Percentiles rank a stretch among this genome's conserved stretches.
phyloP scores from a whole-genome alignment of 2,329 filamentous ascomycete genomes.

The Gnomoniopsis sp. region DNA sequence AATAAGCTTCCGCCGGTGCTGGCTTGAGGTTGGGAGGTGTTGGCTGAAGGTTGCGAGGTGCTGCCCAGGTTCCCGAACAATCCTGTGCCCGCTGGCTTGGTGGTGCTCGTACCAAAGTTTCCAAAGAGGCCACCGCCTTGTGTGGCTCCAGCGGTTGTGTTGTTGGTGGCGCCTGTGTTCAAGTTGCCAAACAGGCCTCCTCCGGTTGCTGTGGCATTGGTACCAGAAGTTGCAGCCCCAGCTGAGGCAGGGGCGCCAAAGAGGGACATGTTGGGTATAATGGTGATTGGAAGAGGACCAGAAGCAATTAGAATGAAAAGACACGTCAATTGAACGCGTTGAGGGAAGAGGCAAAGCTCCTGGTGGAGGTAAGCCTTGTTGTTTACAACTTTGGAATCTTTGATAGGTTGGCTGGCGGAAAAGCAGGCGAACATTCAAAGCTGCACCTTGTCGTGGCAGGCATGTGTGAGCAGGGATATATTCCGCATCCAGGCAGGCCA shows the following conservation, averaged over 20 bases:
- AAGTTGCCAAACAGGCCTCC: conserved; percentile 31
- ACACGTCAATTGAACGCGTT: conserved; percentile 19
- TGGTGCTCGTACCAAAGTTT: conserved; percentile 14
- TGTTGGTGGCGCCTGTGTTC: conserved; percentile 17
- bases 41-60: background rate
- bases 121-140: conserved; percentile 21
- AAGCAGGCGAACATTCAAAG: conserved; percentile 2
- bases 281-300: conserved; percentile 1
- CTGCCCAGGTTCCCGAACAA: background rate
- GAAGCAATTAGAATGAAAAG: background rate
- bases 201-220: conserved; percentile 20
- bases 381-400: conserved; percentile 12
- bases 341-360: conserved; percentile 2
- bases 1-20: conserved; percentile 22
- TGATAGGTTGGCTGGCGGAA: conserved; percentile 7
- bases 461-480: background rate
- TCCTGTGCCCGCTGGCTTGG: background rate
- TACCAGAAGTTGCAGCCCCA: conserved; percentile 16
- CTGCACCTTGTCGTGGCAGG: conserved; percentile 8
- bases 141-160: conserved; percentile 13
- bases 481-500: background rate
- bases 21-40: background rate
- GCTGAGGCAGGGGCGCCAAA: conserved; percentile 20
- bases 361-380: conserved; percentile 10
- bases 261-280: conserved; percentile 21